Conservation (phyloP, 352 stramenopile genomes). For the Globisporangium nodosum region DNA sequence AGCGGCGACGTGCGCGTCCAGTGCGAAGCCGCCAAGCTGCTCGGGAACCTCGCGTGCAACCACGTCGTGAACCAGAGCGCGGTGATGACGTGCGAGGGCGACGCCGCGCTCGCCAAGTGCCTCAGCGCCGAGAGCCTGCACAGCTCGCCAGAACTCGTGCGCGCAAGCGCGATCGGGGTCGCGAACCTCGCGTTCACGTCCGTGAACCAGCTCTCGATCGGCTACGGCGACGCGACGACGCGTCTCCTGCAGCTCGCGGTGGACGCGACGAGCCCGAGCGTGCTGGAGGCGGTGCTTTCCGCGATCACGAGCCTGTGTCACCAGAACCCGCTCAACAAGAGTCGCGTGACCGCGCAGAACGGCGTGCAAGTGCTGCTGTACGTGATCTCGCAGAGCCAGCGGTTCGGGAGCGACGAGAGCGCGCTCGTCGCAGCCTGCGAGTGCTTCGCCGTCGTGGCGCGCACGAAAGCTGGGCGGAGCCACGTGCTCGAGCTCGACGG, state of each 20-base stretch:
- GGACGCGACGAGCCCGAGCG: constrained; percentile 29
- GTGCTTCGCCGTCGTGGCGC: constrained; percentile 41
- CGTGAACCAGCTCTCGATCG: constrained; percentile 71
- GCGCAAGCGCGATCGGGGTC: constrained; percentile 46
- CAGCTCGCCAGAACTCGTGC: constrained; percentile 25
- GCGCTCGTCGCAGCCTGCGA: constrained; percentile 46
- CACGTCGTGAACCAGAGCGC: constrained; percentile 68
- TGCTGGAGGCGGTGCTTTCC: constrained; percentile 41
- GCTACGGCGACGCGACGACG: constrained; percentile 62
- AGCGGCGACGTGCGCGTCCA: constrained; percentile 27
- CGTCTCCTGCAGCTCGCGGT: constrained; percentile 58
- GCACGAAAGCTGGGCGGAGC: constrained; percentile 33
- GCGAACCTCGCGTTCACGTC: constrained; percentile 62
- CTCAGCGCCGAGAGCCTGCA: constrained; percentile 28
- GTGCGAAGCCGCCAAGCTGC: constrained; percentile 50
- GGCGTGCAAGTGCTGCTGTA: constrained; percentile 70
- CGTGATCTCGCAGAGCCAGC: constrained; percentile 27
- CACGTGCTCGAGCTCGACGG: constrained; percentile 57
- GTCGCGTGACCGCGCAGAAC: constrained; percentile 52
- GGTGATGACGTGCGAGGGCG: constrained; percentile 53
- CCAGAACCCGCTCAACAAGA: constrained; percentile 61
- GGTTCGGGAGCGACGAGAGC: constrained; percentile 27
- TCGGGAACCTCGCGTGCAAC: constrained; percentile 63
- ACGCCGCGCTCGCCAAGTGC: constrained; percentile 29
- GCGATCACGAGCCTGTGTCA: constrained; percentile 57